These are phyloP conservation scores for Sporormia fimetaria DNA, from an alignment of 495 filamentous ascomycete species.

Conservation along the genomic window DNA sequence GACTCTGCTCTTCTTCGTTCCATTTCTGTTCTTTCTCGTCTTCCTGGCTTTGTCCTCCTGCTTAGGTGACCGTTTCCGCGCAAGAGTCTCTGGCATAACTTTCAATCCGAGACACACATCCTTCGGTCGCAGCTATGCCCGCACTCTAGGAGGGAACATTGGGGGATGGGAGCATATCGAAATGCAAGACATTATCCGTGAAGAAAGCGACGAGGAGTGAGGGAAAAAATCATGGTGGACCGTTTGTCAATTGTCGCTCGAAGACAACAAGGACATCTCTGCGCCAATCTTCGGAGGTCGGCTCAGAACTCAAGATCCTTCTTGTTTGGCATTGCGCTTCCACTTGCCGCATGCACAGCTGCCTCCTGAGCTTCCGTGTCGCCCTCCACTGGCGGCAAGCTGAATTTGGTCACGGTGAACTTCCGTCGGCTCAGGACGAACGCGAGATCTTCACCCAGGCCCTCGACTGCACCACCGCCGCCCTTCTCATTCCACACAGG, in stretches of 20 bases:
- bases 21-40: slow-evolving; percentile 17
- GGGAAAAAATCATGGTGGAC: too few relatives aligned
- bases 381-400: slow-evolving; percentile 76
- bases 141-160: slow-evolving; percentile 40
- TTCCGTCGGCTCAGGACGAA: slow-evolving; percentile 77
- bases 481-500: slow-evolving; percentile 83
- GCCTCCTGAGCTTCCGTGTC: slow-evolving; percentile 59
- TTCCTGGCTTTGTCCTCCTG: slow-evolving; percentile 51
- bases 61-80: slow-evolving; percentile 44
- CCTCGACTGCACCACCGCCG: slow-evolving; percentile 60
- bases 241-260: too few relatives aligned
- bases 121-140: slow-evolving; percentile 46
- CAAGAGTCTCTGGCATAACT: slow-evolving; percentile 33
- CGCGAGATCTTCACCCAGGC: slow-evolving; percentile 72
- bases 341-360: slow-evolving; percentile 23
- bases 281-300: not conserved
- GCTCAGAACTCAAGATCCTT: slow-evolving; percentile 60
- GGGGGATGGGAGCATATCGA: slow-evolving; percentile 55
- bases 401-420: slow-evolving; percentile 79
- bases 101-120: slow-evolving; percentile 34
- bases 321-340: slow-evolving; percentile 45
- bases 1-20: slow-evolving; percentile 34
- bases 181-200: slow-evolving; percentile 47
- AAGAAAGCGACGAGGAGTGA: slow-evolving; percentile 27
- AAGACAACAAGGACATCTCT: too few relatives aligned